Evolutionary conservation across 495 filamentous ascomycete genomes (phyloP), one percentile per base, ranked within the genome.

Genomic region (Lentithecium fluviatile): DNA sequence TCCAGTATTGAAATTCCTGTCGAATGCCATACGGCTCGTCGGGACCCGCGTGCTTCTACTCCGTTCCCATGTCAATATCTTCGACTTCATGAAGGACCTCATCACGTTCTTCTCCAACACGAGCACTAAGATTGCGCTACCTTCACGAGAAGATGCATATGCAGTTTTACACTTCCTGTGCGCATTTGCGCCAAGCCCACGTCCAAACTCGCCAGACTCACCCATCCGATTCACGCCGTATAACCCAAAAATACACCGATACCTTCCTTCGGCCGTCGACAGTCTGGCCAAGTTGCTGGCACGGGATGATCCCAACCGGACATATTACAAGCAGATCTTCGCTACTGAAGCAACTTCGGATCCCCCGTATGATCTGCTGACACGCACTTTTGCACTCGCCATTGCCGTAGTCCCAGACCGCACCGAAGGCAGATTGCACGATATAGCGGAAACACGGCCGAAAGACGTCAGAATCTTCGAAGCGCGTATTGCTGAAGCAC

Each of bases 71-170:
- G 75, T 78, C 59, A 94, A 96, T 73, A 93, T 88, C 4, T 73
- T 95, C 68, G 93, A 98, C 71, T 89, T 98, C 66, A 95, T 95
- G 88, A 98, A 98, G 73, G 94, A 98, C 73, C 79, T 91, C 13
- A 84, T 97, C 56, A 87, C 87, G 42, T 87, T 91, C 54, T 78
- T 98, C 37, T 94, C 91, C 57, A 97, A 98, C 70, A 79, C 93
- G 54, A 82, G 91, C 17, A 84, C 91, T 56, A 79, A 82, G 20
- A 83, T 98, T 54, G 85, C 90, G 67, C 76, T 98, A 26, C 88
- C 94, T 15, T 88, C 87, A 24, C 87, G 89, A 65, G 92, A 97
- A 60, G 92, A 98, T 68, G 91, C 93, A 0, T 77, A 88, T 45
- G 89, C 86, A 71, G 78, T 97, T 15, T 79, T 98, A 29, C 87